A percentile compares a stretch with the other conserved stretches of the same genome.
phyloP scores from a whole-genome alignment of 169 alveolate species.

The Plasmodium vinckei region DNA sequence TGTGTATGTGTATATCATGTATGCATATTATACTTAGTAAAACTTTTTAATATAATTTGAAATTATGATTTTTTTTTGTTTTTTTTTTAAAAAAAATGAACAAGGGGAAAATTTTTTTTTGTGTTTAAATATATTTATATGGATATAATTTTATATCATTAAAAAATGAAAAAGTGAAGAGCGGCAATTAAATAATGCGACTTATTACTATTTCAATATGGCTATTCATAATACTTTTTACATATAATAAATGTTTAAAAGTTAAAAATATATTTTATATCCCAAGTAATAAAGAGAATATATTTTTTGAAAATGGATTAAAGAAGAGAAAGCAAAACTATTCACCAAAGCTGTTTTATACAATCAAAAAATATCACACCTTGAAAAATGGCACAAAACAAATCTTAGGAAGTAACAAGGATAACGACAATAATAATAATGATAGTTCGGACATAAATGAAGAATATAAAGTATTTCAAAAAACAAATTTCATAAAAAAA shows the following conservation, averaged over 20 bases:
- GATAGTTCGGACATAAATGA: neutral
- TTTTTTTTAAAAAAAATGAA: too few species aligned
- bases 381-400: too few species aligned
- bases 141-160: neutral
- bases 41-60: too few species aligned
- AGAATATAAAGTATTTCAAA: slow-evolving; percentile 39
- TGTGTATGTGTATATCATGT: too few species aligned
- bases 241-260: slow-evolving; percentile 20
- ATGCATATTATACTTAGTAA: too few species aligned
- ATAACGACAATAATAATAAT: too few species aligned
- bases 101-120: neutral
- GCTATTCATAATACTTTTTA: slow-evolving; percentile 6
- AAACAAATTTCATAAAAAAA: slow-evolving; percentile 41
- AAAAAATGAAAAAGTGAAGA: too few species aligned
- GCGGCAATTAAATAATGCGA: slow-evolving; percentile 13
- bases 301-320: neutral
- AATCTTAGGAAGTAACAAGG: too few species aligned
- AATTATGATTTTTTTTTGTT: too few species aligned
- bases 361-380: too few species aligned
- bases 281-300: neutral
- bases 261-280: slow-evolving; percentile 1
- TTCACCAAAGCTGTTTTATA: too few species aligned
- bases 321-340: neutral
- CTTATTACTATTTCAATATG: slow-evolving; percentile 6
- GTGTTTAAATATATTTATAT: neutral